Evolutionary conservation across 2,329 filamentous ascomycete species (phyloP).

Genomic region (Pyrenophora graminea): DNA sequence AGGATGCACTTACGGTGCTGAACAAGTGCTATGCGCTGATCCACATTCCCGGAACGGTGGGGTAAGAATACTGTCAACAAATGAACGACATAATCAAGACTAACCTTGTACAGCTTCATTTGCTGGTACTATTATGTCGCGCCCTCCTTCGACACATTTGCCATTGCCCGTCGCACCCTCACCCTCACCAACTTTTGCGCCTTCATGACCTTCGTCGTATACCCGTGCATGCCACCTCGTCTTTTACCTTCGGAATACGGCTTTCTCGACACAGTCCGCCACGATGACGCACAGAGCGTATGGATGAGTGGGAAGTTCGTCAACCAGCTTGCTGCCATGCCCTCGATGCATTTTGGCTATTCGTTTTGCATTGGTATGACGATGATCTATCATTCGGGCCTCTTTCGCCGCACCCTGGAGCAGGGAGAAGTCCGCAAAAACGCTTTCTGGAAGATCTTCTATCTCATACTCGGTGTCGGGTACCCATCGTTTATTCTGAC

Average conservation of each 20-base stretch:
- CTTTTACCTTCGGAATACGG: conserved; percentile 52
- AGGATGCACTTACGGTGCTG: conserved; percentile 58
- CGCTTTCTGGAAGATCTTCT: conserved; percentile 50
- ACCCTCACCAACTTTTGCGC: conserved; percentile 59
- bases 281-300: conserved; percentile 53
- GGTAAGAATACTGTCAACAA: conserved; percentile 45
- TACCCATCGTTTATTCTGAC: conserved; percentile 61
- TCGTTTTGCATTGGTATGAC: conserved; percentile 59
- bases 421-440: conserved; percentile 50
- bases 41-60: conserved; percentile 64
- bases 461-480: conserved; percentile 53
- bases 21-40: conserved; percentile 65
- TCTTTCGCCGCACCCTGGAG: conserved; percentile 51
- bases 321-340: conserved; percentile 54
- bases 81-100: conserved; percentile 14
- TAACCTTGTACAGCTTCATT: conserved; percentile 56
- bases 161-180: conserved; percentile 51
- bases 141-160: conserved; percentile 53
- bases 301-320: conserved; percentile 54
- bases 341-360: conserved; percentile 61
- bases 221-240: conserved; percentile 59
- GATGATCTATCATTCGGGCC: conserved; percentile 58
- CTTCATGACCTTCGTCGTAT: conserved; percentile 58
- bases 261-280: conserved; percentile 54
- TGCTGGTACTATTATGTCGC: conserved; percentile 67